These are phyloP conservation scores for Pugionium cornutum DNA, from an alignment of 345 rosid species.

Conservation along the genomic window DNA sequence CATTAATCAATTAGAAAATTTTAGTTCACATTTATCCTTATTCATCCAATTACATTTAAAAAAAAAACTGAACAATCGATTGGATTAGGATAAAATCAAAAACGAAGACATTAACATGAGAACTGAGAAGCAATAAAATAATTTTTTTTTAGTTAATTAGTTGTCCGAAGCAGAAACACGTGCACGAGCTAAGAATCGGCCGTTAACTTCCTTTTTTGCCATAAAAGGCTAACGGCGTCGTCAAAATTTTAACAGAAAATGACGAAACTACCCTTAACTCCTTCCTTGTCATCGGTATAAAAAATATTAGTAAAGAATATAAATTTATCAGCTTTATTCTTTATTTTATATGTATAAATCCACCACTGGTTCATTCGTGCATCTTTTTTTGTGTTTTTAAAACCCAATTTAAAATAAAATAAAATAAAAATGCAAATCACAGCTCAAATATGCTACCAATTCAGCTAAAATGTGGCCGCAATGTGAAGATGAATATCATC, in stretches of 20 bases:
- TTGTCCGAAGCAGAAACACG: constrained; percentile 39
- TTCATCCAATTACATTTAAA: background rate
- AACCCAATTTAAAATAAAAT: background rate
- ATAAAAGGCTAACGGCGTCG: constrained; percentile 31
- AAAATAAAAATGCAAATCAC: constrained; percentile 16
- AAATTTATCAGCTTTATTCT: constrained; percentile 34
- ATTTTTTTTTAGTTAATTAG: background rate
- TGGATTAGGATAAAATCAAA: constrained; percentile 23
- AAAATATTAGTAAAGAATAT: constrained; percentile 16
- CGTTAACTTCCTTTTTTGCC: constrained; percentile 23
- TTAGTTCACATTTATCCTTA: too few relatives aligned
- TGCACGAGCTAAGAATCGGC: constrained; percentile 27
- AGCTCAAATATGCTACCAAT: constrained; percentile 29
- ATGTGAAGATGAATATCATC: constrained; percentile 26
- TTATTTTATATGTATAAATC: constrained; percentile 26
- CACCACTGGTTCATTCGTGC: constrained; percentile 40
- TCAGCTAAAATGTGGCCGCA: constrained; percentile 27
- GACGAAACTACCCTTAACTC: constrained; percentile 27
- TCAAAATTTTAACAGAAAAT: background rate
- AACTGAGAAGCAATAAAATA: background rate
- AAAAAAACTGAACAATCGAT: constrained; percentile 8
- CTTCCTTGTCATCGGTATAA: constrained; percentile 26
- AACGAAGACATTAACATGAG: constrained; percentile 20
- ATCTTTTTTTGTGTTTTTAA: constrained; percentile 15
- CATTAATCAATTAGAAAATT: too few relatives aligned